Evolutionary conservation across 371 early-diverging fungal species (phyloP).

Genomic region (Umbelopsis sp.): DNA sequence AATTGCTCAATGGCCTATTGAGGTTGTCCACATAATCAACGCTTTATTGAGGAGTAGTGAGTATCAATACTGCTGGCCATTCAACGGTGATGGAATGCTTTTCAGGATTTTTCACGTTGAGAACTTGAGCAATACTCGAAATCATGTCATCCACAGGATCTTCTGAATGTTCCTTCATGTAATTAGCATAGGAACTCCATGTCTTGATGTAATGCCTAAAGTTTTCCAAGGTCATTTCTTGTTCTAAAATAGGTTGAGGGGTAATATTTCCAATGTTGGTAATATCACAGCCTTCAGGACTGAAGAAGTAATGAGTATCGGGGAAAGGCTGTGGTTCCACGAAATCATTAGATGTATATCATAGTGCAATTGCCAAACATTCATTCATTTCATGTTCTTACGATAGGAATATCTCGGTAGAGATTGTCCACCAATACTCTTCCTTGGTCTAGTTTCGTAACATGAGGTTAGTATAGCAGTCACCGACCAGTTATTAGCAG

Average conservation of each 20-base stretch:
- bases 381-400: neutral
- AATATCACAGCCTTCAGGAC: slow-evolving; percentile 26
- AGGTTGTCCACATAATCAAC: no score
- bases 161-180: slow-evolving; percentile 25
- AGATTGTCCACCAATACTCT: slow-evolving; percentile 39
- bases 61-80: slow-evolving; percentile 10
- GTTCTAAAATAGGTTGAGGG: slow-evolving; percentile 37
- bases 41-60: slow-evolving; percentile 6
- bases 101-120: neutral
- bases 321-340: slow-evolving; percentile 24
- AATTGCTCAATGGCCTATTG: no score
- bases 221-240: slow-evolving; percentile 37
- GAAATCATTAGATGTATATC: no score
- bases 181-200: slow-evolving; percentile 58
- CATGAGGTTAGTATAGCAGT: slow-evolving; percentile 33
- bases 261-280: slow-evolving; percentile 23
- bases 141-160: slow-evolving; percentile 25
- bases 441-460: slow-evolving; percentile 26
- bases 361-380: no score
- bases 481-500: neutral
- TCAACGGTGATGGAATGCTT: neutral
- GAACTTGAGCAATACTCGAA: neutral
- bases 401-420: slow-evolving; percentile 40
- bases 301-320: slow-evolving; percentile 41
- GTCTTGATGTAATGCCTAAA: slow-evolving; percentile 58